Evolutionary conservation across 345 rosid species (phyloP).

Genomic region (Pelargonium nanum): DNA sequence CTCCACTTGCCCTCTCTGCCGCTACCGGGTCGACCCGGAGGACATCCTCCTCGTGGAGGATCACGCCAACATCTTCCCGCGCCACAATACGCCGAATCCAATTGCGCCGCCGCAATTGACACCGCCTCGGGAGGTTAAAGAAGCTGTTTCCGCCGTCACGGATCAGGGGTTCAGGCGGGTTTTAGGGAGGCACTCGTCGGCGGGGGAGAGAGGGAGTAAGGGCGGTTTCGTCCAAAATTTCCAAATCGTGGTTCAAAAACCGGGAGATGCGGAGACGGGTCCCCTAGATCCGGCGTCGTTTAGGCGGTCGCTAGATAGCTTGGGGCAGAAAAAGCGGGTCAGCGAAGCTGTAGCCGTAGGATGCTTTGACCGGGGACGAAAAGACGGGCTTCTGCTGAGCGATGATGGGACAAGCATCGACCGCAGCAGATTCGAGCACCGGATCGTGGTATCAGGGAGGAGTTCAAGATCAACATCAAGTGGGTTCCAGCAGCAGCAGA

Average conservation of each 20-base stretch:
- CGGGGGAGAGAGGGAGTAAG: constrained; percentile 37
- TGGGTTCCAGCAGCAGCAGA: constrained; percentile 16
- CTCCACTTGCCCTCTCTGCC: constrained; percentile 91
- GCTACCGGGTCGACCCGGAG: constrained; percentile 84
- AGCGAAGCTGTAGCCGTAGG: constrained; percentile 25
- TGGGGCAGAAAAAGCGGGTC: constrained; percentile 16
- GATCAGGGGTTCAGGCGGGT: constrained; percentile 23
- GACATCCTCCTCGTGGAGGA: constrained; percentile 53
- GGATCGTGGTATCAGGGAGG: constrained; percentile 46
- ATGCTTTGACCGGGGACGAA: constrained; percentile 43
- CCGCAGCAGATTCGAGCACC: constrained; percentile 49
- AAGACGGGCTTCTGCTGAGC: constrained; percentile 47
- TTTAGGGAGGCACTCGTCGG: constrained; percentile 68
- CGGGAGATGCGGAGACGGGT: not conserved
- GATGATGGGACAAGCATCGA: constrained; percentile 8
- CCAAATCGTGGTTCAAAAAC: not conserved
- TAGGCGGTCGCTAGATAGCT: constrained; percentile 50
- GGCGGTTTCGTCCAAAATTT: not conserved
- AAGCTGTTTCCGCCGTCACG: not conserved
- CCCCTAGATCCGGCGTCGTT: constrained; percentile 23
- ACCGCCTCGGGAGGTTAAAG: constrained; percentile 48
- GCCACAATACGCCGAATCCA: constrained; percentile 1
- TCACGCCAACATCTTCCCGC: constrained; percentile 17
- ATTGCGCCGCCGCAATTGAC: constrained; percentile 49
- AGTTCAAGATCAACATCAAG: not conserved